phyloP scores from a whole-genome alignment of 2,329 filamentous ascomycete genomes.

The Botryotinia convoluta region DNA sequence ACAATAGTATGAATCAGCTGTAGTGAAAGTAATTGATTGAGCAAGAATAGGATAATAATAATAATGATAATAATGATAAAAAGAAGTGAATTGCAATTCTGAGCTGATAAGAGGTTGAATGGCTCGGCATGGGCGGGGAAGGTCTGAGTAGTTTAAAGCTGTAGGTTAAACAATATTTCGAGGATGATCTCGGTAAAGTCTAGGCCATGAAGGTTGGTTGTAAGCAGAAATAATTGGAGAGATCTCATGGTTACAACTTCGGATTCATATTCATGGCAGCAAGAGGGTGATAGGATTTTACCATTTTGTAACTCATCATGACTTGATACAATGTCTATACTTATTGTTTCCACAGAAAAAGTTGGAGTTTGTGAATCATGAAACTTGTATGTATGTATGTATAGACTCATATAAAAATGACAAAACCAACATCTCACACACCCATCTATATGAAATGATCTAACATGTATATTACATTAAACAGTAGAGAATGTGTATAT shows the following conservation, averaged over 20 bases:
- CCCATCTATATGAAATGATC: not conserved
- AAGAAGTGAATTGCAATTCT: not conserved
- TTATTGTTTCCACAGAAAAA: too few relatives aligned
- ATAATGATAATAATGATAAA: not conserved
- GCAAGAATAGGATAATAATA: not conserved
- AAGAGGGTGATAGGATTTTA: not conserved
- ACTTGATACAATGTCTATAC: too few relatives aligned
- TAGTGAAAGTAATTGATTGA: not conserved
- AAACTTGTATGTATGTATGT: too few relatives aligned
- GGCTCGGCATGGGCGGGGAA: not conserved
- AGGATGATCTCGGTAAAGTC: constrained; percentile 17
- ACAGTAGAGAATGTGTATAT: not conserved
- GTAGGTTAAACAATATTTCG: not conserved
- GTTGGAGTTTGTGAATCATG: too few relatives aligned
- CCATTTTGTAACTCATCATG: too few relatives aligned
- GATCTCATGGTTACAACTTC: not conserved
- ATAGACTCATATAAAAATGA: not conserved
- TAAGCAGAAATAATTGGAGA: not conserved
- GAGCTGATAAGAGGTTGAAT: not conserved
- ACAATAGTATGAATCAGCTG: not conserved
- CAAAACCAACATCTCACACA: not conserved
- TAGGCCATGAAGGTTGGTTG: not conserved
- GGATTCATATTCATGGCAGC: not conserved
- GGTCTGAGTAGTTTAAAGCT: not conserved
- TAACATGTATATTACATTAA: not conserved